These are phyloP conservation scores for Fusarium beomiforme DNA, from an alignment of 2,329 filamentous ascomycete genomes.

Conservation along the genomic window DNA sequence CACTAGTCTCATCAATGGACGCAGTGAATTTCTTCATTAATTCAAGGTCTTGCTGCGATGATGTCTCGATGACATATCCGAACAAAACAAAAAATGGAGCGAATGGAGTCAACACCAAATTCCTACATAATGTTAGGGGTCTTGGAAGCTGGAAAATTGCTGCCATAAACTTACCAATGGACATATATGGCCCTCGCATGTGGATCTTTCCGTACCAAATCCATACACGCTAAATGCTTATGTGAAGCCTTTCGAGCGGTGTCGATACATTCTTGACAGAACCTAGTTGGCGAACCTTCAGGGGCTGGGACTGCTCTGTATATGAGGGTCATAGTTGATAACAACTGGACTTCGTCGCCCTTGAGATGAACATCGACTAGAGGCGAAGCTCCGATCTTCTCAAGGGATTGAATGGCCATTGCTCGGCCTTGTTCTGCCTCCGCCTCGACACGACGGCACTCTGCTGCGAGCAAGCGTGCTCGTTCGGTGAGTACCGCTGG, in stretches of 20 bases:
- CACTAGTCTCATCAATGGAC: conserved; percentile 62
- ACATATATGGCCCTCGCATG: conserved; percentile 59
- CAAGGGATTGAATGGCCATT: conserved; percentile 50
- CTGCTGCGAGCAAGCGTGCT: conserved; percentile 52
- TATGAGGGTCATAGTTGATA: conserved; percentile 60
- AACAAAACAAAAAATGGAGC: conserved; percentile 69
- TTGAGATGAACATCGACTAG: conserved; percentile 57
- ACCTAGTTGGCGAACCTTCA: conserved; percentile 54
- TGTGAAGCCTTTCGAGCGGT: conserved; percentile 60
- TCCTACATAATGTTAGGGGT: conserved; percentile 50
- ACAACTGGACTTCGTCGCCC: conserved; percentile 59
- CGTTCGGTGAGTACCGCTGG: conserved; percentile 53
- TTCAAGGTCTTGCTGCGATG: conserved; percentile 61
- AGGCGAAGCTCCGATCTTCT: conserved; percentile 51
- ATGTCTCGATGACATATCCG: conserved; percentile 66
- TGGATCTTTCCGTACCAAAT: conserved; percentile 52
- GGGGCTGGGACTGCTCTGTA: conserved; percentile 62
- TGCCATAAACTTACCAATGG: conserved; percentile 56
- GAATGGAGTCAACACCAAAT: conserved; percentile 66
- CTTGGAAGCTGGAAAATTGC: neutral
- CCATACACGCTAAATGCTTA: conserved; percentile 57
- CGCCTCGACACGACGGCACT: conserved; percentile 51
- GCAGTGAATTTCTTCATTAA: conserved; percentile 65
- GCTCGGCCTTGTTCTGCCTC: conserved; percentile 50
- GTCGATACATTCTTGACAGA: conserved; percentile 60